These are phyloP conservation scores for Monosporascus sp. DNA, from an alignment of 2,329 filamentous ascomycete genomes.

Conservation along the genomic window DNA sequence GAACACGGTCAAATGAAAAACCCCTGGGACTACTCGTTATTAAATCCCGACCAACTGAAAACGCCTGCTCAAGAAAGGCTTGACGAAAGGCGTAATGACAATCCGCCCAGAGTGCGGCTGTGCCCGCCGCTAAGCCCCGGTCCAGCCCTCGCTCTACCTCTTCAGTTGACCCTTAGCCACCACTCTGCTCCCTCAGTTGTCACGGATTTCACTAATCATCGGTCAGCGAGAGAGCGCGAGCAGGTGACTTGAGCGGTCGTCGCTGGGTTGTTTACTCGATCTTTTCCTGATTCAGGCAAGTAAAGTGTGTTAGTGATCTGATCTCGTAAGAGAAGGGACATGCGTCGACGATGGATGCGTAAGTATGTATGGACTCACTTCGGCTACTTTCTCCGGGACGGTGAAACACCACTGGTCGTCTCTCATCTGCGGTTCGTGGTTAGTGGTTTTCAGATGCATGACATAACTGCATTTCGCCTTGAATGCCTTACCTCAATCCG, in stretches of 20 bases:
- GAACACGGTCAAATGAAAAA: too few relatives aligned
- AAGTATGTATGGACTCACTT: conserved; percentile 8
- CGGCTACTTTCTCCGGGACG: conserved; percentile 15
- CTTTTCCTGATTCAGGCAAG: neutral
- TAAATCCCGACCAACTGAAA: too few relatives aligned
- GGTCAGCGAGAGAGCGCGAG: neutral
- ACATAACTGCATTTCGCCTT: neutral
- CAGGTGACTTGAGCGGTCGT: too few relatives aligned
- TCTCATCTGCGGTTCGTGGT: conserved; percentile 17
- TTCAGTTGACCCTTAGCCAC: too few relatives aligned
- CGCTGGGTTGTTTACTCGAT: conserved; percentile 5
- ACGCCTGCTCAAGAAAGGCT: too few relatives aligned
- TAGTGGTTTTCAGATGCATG: neutral
- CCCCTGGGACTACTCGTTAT: too few relatives aligned
- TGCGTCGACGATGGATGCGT: neutral
- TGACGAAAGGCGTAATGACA: too few relatives aligned
- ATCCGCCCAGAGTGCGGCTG: neutral
- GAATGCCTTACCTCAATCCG: conserved; percentile 20
- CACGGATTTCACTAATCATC: neutral
- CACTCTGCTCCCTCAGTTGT: neutral
- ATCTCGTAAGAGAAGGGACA: neutral
- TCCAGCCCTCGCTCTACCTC: too few relatives aligned
- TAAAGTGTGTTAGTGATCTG: neutral
- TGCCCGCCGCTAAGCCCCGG: neutral
- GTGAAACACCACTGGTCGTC: conserved; percentile 26